Percentiles rank a stretch among this genome's conserved stretches.
Evolutionary conservation across 2,329 filamentous ascomycete genomes (phyloP).

Genomic region (Helicocarpus griseus): DNA sequence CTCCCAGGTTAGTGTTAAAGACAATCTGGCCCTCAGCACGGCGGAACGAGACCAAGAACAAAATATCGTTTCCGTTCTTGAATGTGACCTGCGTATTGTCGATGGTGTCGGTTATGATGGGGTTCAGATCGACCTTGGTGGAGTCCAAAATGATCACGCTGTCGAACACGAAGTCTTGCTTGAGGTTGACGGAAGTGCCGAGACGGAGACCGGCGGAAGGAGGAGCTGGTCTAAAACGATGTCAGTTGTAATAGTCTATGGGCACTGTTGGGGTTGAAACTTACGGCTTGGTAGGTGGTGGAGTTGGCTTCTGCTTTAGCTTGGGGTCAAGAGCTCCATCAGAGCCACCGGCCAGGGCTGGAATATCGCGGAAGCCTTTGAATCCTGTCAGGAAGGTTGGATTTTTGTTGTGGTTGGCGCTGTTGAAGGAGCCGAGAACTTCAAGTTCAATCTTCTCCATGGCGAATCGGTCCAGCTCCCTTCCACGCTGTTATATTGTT

Average conservation of each 20-base stretch:
- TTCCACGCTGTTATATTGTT: neutral
- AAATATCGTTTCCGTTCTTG: neutral
- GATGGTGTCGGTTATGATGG: neutral
- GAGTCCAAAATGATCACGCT: conserved; percentile 1
- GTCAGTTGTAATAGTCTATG: neutral
- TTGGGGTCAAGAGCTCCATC: conserved; percentile 2
- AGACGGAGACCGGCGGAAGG: neutral
- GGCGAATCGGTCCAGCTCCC: neutral
- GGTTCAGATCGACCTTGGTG: neutral
- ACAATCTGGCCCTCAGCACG: neutral
- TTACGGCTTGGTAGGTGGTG: neutral
- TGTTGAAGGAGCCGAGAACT: conserved; percentile 2
- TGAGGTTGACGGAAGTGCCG: neutral
- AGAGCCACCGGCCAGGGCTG: conserved; percentile 1
- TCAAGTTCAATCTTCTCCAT: conserved; percentile 4
- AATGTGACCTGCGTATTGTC: conserved; percentile 1
- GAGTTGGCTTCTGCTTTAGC: conserved; percentile 1
- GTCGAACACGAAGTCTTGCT: neutral
- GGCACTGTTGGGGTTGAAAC: neutral
- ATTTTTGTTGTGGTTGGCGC: neutral
- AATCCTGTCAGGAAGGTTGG: neutral
- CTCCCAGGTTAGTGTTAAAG: neutral
- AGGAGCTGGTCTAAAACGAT: neutral
- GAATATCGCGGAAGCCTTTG: conserved; percentile 1
- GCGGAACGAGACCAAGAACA: conserved; percentile 3